Conservation (phyloP, 106 monocot species). For the Iris macrosiphon region DNA sequence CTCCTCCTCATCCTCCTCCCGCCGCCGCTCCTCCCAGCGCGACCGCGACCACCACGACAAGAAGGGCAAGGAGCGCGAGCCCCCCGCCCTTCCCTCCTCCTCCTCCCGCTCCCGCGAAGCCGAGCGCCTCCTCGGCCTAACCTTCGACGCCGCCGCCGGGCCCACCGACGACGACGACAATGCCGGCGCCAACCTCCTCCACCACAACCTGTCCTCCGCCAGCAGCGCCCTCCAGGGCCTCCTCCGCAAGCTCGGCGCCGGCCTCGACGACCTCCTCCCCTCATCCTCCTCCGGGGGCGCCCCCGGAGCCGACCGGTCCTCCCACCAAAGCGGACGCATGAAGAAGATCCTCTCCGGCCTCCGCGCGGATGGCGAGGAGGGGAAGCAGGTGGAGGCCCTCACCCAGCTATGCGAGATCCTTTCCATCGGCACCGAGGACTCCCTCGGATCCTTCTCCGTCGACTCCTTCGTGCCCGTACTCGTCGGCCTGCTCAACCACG, state of each 20-base stretch:
- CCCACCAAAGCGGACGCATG: slow-evolving; percentile 50
- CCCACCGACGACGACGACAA: slow-evolving; percentile 55
- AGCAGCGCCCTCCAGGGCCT: slow-evolving; percentile 90
- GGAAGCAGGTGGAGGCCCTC: slow-evolving; percentile 81
- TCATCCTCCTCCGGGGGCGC: slow-evolving; percentile 50
- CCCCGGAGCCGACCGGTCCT: slow-evolving; percentile 34
- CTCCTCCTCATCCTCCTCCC: slow-evolving; percentile 16
- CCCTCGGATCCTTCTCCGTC: slow-evolving; percentile 78
- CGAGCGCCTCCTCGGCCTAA: slow-evolving; percentile 49
- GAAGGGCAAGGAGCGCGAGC: slow-evolving; percentile 85
- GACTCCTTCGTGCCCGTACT: slow-evolving; percentile 93
- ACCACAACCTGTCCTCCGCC: slow-evolving; percentile 71
- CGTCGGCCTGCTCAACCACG: slow-evolving; percentile 84
- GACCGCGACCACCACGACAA: slow-evolving; percentile 18
- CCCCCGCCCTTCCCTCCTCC: slow-evolving; percentile 26
- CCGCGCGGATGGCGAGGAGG: slow-evolving; percentile 89
- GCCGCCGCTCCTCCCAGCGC: not conserved
- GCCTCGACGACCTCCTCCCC: slow-evolving; percentile 86
- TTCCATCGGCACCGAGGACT: slow-evolving; percentile 94
- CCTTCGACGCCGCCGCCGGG: slow-evolving; percentile 35
- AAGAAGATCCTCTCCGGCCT: slow-evolving; percentile 85
- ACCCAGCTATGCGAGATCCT: slow-evolving; percentile 96
- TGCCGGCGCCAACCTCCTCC: slow-evolving; percentile 38
- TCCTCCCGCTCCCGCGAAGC: slow-evolving; percentile 11
- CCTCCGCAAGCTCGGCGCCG: slow-evolving; percentile 86